Evolutionary conservation across 2,329 filamentous ascomycete genomes (phyloP).

Genomic region (Claviceps pusilla): DNA sequence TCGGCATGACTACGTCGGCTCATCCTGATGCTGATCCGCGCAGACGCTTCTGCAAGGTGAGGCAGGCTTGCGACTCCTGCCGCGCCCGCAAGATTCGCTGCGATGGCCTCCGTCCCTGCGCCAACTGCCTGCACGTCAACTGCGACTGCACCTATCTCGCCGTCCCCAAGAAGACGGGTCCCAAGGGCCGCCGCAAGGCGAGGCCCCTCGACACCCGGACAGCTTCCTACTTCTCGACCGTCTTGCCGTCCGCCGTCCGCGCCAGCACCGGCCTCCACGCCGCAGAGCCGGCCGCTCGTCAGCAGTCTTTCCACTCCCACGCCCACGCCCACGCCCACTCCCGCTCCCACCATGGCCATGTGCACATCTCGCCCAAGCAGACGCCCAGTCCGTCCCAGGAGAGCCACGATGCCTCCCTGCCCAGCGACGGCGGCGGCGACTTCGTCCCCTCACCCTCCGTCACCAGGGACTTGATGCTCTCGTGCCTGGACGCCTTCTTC

Average conservation of each 20-base stretch:
- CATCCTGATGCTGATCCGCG: neutral
- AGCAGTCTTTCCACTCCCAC: neutral
- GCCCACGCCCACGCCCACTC: too few species aligned
- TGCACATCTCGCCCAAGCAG: neutral
- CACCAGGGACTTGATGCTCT: slow-evolving; percentile 8
- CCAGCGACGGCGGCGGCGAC: slow-evolving; percentile 5
- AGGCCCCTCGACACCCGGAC: neutral
- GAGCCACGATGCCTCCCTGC: slow-evolving; percentile 2
- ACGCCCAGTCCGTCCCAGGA: neutral
- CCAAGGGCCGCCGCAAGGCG: slow-evolving; percentile 10
- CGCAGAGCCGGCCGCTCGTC: too few species aligned
- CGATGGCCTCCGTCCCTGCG: slow-evolving; percentile 13
- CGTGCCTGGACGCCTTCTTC: slow-evolving; percentile 18
- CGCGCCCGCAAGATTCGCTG: slow-evolving; percentile 17
- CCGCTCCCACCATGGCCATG: neutral
- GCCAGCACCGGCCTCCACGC: neutral
- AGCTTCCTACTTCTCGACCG: slow-evolving; percentile 1
- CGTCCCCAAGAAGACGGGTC: slow-evolving; percentile 18
- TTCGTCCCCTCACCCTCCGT: neutral
- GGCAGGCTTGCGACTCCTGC: slow-evolving; percentile 19
- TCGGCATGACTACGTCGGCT: slow-evolving; percentile 1
- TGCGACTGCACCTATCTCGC: slow-evolving; percentile 15
- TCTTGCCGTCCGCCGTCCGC: neutral
- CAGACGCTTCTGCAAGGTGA: slow-evolving; percentile 9
- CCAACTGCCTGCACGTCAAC: slow-evolving; percentile 11